phyloP scores from a whole-genome alignment of 169 alveolate species.

The Plasmodium vivax region DNA sequence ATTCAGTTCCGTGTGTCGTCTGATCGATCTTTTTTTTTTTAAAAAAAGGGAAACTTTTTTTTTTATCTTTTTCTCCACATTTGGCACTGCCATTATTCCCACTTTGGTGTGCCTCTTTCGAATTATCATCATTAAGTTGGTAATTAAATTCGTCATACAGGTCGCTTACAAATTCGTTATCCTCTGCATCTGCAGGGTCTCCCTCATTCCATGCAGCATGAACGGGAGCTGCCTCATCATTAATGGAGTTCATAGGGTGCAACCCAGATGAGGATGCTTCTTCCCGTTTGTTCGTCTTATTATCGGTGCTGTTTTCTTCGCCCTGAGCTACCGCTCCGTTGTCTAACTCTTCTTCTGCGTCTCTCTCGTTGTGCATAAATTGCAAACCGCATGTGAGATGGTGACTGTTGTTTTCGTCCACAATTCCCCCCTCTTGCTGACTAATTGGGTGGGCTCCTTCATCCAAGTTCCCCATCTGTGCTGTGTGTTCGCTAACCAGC shows the following conservation, averaged over 20 bases:
- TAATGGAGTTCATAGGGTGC: neutral
- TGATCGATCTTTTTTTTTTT: conserved; percentile 15
- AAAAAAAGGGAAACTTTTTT: neutral
- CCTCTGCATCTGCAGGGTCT: neutral
- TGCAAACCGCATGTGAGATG: neutral
- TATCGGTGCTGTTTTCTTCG: neutral
- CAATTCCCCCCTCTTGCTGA: neutral
- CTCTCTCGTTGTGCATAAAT: neutral
- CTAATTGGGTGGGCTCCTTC: neutral
- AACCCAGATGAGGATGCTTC: neutral
- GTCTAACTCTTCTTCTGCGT: neutral
- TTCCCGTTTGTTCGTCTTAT: neutral
- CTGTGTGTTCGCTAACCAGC: neutral
- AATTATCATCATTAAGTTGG: neutral
- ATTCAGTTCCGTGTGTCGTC: neutral
- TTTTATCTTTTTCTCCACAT: neutral
- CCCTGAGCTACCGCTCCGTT: neutral
- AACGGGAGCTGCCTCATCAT: neutral
- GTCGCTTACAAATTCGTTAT: neutral
- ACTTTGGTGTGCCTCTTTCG: neutral
- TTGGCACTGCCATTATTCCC: neutral
- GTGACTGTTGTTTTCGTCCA: neutral
- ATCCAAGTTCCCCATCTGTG: neutral
- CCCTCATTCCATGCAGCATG: conserved; percentile 15
- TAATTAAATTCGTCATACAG: neutral